A percentile compares a stretch with the other conserved stretches of the same genome.
Evolutionary conservation across 331 rosid genomes (phyloP).

Genomic region (Acacia concinna): DNA sequence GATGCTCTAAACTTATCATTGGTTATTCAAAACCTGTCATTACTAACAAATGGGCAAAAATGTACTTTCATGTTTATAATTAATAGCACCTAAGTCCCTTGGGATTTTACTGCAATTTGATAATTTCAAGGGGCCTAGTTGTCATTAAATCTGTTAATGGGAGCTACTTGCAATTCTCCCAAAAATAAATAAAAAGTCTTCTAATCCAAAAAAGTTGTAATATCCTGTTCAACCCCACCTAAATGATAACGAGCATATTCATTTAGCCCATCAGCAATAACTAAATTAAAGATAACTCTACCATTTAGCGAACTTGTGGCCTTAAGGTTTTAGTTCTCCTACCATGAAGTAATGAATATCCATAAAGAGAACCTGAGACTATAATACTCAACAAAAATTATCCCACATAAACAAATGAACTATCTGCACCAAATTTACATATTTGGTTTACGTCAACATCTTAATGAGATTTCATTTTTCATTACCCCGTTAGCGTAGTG

Average conservation of each 20-base stretch:
- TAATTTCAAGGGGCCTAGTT: no score
- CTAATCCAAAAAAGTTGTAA: neutral
- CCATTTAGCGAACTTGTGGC: no score
- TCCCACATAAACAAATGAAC: neutral
- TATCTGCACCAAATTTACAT: neutral
- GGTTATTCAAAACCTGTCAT: no score
- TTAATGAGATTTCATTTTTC: neutral
- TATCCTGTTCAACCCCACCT: neutral
- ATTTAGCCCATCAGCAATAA: neutral
- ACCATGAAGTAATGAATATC: constrained; percentile 25
- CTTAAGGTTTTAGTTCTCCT: neutral
- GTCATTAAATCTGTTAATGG: no score
- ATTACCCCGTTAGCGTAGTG: neutral
- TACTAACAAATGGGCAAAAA: no score
- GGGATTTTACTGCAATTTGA: no score
- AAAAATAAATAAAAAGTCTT: neutral
- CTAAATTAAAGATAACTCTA: neutral
- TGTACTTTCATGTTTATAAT: no score
- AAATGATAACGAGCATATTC: neutral
- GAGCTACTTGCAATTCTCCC: no score
- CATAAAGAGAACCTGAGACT: constrained; percentile 23
- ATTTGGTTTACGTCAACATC: neutral
- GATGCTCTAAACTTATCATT: no score
- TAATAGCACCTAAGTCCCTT: no score
- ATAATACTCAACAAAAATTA: constrained; percentile 5